Base-by-base conservation (phyloP, 1,139 yeast species). In the Pichia terricola region DNA sequence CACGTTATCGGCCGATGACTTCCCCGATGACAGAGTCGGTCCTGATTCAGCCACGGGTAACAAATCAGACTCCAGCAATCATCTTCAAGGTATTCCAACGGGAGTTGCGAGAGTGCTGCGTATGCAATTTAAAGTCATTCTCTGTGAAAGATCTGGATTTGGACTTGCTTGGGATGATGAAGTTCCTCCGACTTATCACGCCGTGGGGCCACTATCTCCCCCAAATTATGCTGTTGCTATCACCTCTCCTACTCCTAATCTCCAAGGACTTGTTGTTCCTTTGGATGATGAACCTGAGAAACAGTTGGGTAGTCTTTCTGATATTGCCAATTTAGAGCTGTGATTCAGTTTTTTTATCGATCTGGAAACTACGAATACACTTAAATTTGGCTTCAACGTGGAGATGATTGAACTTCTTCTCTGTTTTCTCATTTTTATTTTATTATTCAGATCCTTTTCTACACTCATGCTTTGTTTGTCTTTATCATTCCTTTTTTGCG, bases 131-230 rank as follows among this genome's bases (percentile, higher is more conserved):
- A 82, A 83, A 53, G 58, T 91, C 22, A 70, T 71, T 9, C 64
- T 91, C 28, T 85, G 95, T 1, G 97, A 89, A 60, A 70, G 97
- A 46, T 82, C 95, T 0, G 99, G 99, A 0, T 70, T 91, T 40
- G 98, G 99, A 4, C 86, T 91, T 34, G 85, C 97, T 0, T 91
- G 98, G 98, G 97, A 91, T 63, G 97, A 89, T 59, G 98, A 91
- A 62, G 97, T 91, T 25, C 99, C 99, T 1, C 99, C 99, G 1
- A 85, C 87, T 26, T 91, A 94, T 58, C 87, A 78, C 43, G 91
- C 87, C 55, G 89, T 89, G 25, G 69, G 79, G 32, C 77, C 94
- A 0, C 68, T 85, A 39, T 78, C 94, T 39, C 97, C 98, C 0
- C 98, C 98, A 2, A 79, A 79, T 6, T 86, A 86, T 60, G 71